Evolutionary conservation across 1,284 basidiomycete species (phyloP).

Genomic region (Pisolithus thermaeus): DNA sequence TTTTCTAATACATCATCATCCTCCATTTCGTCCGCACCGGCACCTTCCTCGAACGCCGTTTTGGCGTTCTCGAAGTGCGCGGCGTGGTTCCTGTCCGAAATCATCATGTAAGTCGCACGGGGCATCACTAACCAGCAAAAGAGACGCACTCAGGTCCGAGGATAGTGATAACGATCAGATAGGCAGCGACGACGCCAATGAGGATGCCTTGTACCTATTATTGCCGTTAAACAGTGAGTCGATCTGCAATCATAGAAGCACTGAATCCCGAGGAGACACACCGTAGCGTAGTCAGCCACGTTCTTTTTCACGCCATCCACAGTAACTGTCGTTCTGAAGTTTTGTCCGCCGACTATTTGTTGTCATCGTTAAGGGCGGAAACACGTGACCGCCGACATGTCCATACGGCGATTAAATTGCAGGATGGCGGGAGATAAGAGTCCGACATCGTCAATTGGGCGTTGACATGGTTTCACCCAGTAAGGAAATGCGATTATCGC

Average conservation of each 20-base stretch:
- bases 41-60: slow-evolving; percentile 74
- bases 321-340: slow-evolving; percentile 49
- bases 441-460: background rate
- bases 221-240: background rate
- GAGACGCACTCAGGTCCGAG: slow-evolving; percentile 65
- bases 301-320: slow-evolving; percentile 38
- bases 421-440: background rate
- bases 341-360: slow-evolving; percentile 52
- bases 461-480: too few relatives aligned
- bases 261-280: slow-evolving; percentile 24
- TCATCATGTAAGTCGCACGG: background rate
- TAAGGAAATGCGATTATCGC: background rate
- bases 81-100: slow-evolving; percentile 56
- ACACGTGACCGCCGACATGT: background rate
- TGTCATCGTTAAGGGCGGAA: too few relatives aligned
- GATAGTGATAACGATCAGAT: slow-evolving; percentile 61
- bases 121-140: background rate
- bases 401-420: background rate
- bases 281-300: slow-evolving; percentile 78
- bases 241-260: too few relatives aligned
- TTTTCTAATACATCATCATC: background rate
- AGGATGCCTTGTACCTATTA: slow-evolving; percentile 65
- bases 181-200: slow-evolving; percentile 68
- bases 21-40: slow-evolving; percentile 39
- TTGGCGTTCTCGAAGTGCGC: slow-evolving; percentile 81